A percentile compares a stretch with the other conserved stretches of the same genome.
Conservation (phyloP, 345 rosid species). For the Jatropha curcas region DNA sequence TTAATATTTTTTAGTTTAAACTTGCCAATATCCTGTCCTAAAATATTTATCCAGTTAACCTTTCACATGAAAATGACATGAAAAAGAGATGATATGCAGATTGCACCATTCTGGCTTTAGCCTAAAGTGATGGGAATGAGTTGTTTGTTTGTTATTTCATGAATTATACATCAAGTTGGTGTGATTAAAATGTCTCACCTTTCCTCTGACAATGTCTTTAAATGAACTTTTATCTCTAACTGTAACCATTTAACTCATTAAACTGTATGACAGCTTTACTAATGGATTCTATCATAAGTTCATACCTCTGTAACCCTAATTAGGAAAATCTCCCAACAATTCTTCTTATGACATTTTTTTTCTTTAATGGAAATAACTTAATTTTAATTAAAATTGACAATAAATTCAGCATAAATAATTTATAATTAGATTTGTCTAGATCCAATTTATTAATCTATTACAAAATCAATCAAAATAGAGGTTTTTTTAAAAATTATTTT, state of each 20-base stretch:
- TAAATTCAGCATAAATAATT: too few relatives aligned
- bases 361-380: too few relatives aligned
- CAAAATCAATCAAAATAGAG: too few relatives aligned
- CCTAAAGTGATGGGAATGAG: background rate
- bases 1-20: too few relatives aligned
- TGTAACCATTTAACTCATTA: background rate
- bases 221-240: background rate
- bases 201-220: background rate
- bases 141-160: background rate
- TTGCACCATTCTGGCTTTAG: background rate
- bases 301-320: background rate
- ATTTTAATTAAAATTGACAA: too few relatives aligned
- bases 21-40: background rate
- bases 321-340: too few relatives aligned
- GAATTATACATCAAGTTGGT: background rate
- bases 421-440: too few relatives aligned
- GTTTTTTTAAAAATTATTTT: too few relatives aligned
- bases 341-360: too few relatives aligned
- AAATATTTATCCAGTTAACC: background rate
- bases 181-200: constrained; percentile 1
- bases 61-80: background rate
- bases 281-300: background rate
- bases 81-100: background rate
- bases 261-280: background rate
- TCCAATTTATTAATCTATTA: too few relatives aligned